These are phyloP conservation scores for Hypoxylon sp. DNA, from an alignment of 2,329 filamentous ascomycete species.

Conservation along the genomic window DNA sequence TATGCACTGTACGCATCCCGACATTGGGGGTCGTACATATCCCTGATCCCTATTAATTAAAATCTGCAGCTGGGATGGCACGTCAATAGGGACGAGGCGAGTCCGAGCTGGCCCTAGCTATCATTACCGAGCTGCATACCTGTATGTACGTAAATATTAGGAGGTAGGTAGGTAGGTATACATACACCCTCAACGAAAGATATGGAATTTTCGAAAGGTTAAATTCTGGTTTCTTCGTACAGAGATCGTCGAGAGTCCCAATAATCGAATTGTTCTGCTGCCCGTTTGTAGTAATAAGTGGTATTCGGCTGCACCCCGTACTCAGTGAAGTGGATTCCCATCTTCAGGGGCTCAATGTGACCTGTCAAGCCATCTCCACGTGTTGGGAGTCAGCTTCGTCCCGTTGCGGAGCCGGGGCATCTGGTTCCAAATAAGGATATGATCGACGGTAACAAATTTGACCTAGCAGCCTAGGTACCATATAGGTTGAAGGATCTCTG, in stretches of 20 bases:
- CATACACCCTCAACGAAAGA: neutral
- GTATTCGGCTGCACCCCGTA: slow-evolving; percentile 27
- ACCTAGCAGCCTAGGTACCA: slow-evolving; percentile 20
- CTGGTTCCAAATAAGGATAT: slow-evolving; percentile 25
- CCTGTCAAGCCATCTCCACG: slow-evolving; percentile 34
- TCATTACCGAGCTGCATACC: slow-evolving; percentile 23
- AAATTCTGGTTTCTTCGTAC: slow-evolving; percentile 11
- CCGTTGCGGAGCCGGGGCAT: slow-evolving; percentile 22
- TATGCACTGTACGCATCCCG: slow-evolving; percentile 17
- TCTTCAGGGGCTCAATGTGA: slow-evolving; percentile 26
- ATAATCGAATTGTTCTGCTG: slow-evolving; percentile 14
- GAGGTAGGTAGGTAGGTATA: no score
- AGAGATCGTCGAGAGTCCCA: slow-evolving; percentile 15
- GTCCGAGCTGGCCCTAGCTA: slow-evolving; percentile 7
- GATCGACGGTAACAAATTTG: slow-evolving; percentile 29
- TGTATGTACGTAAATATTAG: neutral
- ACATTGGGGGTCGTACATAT: slow-evolving; percentile 31
- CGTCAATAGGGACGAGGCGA: slow-evolving; percentile 25
- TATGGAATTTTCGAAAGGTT: slow-evolving; percentile 1
- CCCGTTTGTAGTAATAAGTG: slow-evolving; percentile 6
- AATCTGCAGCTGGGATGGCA: slow-evolving; percentile 27
- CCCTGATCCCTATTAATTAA: slow-evolving; percentile 31
- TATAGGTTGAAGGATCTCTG: slow-evolving; percentile 10
- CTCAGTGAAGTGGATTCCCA: slow-evolving; percentile 1
- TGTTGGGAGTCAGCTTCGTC: slow-evolving; percentile 22